These are phyloP conservation scores for Pilaira anomala DNA, from an alignment of 192 early-diverging fungal species.

Conservation along the genomic window DNA sequence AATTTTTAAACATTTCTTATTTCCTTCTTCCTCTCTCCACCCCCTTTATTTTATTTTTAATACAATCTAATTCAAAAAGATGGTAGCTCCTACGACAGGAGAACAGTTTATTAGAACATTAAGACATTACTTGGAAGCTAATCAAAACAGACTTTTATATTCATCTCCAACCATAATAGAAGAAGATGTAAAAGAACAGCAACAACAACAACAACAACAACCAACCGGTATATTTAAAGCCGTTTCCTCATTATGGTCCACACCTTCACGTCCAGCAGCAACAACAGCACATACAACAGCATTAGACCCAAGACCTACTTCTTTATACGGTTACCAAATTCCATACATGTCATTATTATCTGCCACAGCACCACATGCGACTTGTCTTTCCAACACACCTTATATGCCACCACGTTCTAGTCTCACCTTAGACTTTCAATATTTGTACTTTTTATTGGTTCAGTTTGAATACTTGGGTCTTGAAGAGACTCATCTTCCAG, in stretches of 20 bases:
- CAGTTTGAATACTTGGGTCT: constrained; percentile 43
- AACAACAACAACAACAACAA: no score
- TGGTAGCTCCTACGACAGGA: constrained; percentile 31
- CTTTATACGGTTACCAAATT: constrained; percentile 22
- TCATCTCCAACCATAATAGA: not conserved
- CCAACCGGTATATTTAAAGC: not conserved
- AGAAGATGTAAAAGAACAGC: constrained; percentile 17
- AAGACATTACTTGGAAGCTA: constrained; percentile 50
- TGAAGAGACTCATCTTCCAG: constrained; percentile 26
- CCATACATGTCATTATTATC: constrained; percentile 29
- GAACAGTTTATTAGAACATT: constrained; percentile 56
- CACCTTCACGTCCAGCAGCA: not conserved
- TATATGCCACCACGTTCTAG: constrained; percentile 19
- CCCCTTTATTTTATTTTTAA: not conserved
- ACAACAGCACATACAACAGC: constrained; percentile 12
- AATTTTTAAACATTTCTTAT: not conserved
- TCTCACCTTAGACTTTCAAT: constrained; percentile 38
- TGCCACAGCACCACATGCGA: constrained; percentile 30
- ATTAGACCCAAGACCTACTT: constrained; percentile 17
- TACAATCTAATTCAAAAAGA: constrained; percentile 1
- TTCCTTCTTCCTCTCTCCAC: not conserved
- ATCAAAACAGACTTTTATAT: constrained; percentile 42
- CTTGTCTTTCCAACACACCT: constrained; percentile 20
- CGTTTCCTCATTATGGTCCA: constrained; percentile 18
- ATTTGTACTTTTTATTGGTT: constrained; percentile 42